phyloP scores from a whole-genome alignment of 2,329 filamentous ascomycete genomes.

The Penicillium sp. region DNA sequence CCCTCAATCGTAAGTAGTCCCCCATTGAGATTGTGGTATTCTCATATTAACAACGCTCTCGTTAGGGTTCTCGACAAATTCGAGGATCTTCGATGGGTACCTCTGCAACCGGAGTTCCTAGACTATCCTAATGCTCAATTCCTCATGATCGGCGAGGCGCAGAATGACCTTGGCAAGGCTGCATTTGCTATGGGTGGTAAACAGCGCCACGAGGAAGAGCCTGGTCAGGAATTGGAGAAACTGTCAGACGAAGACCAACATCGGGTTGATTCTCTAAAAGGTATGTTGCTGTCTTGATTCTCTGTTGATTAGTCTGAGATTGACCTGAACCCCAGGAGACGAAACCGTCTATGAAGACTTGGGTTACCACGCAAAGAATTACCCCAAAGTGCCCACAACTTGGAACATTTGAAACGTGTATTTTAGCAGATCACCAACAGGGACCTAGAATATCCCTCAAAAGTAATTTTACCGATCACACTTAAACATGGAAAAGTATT shows the following conservation, averaged over 20 bases:
- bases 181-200: conserved; percentile 42
- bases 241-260: conserved; percentile 72
- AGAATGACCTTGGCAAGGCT: conserved; percentile 35
- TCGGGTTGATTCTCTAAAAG: conserved; percentile 60
- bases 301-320: not conserved
- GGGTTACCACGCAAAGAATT: conserved; percentile 60
- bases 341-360: conserved; percentile 61
- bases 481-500: not conserved
- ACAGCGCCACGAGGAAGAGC: conserved; percentile 59
- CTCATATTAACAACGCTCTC: not conserved
- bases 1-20: conserved; percentile 59
- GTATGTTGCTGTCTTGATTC: conserved; percentile 32
- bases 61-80: conserved; percentile 69
- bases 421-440: not conserved
- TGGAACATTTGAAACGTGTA: conserved; percentile 44
- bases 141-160: conserved; percentile 66
- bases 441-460: not conserved
- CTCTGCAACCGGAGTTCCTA: conserved; percentile 69
- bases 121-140: conserved; percentile 74
- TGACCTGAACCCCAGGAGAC: conserved; percentile 45
- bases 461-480: not conserved
- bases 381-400: conserved; percentile 61
- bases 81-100: conserved; percentile 68
- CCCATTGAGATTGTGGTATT: not conserved
- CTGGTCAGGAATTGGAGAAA: conserved; percentile 69